Conservation (phyloP, 2,329 filamentous ascomycete species). For the Penicillium paneum region DNA sequence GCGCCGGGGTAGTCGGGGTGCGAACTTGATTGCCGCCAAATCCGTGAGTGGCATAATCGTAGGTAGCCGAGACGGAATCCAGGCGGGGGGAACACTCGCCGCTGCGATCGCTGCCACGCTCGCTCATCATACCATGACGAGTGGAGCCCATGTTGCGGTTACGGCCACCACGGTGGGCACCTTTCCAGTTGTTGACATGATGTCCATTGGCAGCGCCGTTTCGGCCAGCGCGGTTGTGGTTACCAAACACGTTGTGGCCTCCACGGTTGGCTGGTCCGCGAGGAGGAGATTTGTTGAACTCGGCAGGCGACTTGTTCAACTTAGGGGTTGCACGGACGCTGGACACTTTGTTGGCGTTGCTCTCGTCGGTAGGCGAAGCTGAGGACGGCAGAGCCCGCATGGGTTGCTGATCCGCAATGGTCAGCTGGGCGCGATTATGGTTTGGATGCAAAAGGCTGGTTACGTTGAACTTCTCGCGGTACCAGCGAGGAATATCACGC, state of each 20-base stretch:
- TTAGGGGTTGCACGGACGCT: neutral
- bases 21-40: neutral
- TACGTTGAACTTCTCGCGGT: conserved; percentile 46
- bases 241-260: neutral
- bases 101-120: neutral
- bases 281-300: neutral
- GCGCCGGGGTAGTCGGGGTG: neutral
- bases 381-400: neutral
- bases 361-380: conserved; percentile 1
- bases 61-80: neutral
- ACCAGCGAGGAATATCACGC: conserved; percentile 55
- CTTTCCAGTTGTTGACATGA: neutral
- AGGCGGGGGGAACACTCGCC: neutral
- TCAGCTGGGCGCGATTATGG: conserved; percentile 9
- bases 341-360: neutral
- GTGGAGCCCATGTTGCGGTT: neutral
- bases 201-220: neutral
- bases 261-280: neutral
- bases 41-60: neutral
- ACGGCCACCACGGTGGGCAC: neutral
- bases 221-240: neutral
- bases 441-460: conserved; percentile 27
- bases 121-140: neutral
- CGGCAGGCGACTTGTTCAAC: neutral
- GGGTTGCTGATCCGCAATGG: conserved; percentile 22